A percentile compares a stretch with the other conserved stretches of the same genome.
These are phyloP conservation scores for Plectosphaerella plurivora DNA, from an alignment of 2,329 filamentous ascomycete species.

Conservation along the genomic window DNA sequence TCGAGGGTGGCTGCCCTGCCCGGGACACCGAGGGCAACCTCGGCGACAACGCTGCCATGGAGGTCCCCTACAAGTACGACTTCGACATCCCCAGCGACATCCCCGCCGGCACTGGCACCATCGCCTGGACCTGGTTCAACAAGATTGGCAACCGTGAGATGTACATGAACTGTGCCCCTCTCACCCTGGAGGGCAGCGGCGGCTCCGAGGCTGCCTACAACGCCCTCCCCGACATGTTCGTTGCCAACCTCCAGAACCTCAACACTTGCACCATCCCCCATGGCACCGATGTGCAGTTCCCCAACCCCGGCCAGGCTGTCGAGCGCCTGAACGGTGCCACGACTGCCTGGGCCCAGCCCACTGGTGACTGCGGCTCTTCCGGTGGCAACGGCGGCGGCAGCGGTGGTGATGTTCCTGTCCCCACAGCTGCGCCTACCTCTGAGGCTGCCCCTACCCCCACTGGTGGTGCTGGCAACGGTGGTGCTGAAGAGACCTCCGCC, in stretches of 20 bases:
- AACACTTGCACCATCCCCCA: constrained; percentile 53
- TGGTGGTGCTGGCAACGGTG: constrained; percentile 4
- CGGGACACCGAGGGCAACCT: constrained; percentile 54
- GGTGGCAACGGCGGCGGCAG: constrained; percentile 7
- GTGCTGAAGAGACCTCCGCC: constrained; percentile 6
- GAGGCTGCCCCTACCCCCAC: constrained; percentile 10
- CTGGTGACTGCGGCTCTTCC: constrained; percentile 14
- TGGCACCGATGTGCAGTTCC: constrained; percentile 58
- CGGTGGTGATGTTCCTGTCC: background rate
- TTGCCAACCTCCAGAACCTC: constrained; percentile 60
- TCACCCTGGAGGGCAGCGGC: constrained; percentile 55
- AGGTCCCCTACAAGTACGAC: constrained; percentile 54
- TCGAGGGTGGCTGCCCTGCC: constrained; percentile 79
- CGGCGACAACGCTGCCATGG: constrained; percentile 35
- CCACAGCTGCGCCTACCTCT: background rate
- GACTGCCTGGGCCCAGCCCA: constrained; percentile 24
- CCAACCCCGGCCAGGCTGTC: constrained; percentile 58
- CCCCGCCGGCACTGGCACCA: constrained; percentile 68
- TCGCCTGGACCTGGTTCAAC: constrained; percentile 97
- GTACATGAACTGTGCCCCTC: constrained; percentile 92
- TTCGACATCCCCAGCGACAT: constrained; percentile 70
- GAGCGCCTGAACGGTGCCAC: constrained; percentile 39
- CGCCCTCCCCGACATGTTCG: constrained; percentile 68
- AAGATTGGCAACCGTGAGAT: constrained; percentile 88
- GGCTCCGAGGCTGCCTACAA: constrained; percentile 50